Evolutionary conservation across 495 filamentous ascomycete species (phyloP).

Genomic region (Margaritispora aquatica): DNA sequence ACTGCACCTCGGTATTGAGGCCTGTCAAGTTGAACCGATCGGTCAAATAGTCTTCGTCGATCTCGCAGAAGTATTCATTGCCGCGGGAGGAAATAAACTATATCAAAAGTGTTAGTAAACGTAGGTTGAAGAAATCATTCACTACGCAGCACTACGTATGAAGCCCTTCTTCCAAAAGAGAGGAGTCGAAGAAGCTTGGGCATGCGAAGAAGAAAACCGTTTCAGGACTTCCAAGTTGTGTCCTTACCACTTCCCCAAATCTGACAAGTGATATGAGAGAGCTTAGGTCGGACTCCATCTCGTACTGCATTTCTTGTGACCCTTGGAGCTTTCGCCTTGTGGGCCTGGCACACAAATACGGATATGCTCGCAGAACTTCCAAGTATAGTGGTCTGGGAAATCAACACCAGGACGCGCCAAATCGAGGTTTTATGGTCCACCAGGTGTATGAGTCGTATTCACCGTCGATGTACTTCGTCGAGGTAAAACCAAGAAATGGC

Average conservation of each 20-base stretch:
- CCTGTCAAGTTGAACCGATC: slow-evolving; percentile 98
- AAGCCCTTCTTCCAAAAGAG: neutral
- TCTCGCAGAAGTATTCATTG: slow-evolving; percentile 99
- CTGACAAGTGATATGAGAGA: too few species aligned
- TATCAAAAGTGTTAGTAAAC: neutral
- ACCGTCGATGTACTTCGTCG: too few species aligned
- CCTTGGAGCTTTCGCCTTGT: neutral
- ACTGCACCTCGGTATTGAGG: slow-evolving; percentile 93
- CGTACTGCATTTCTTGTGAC: too few species aligned
- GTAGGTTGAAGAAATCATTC: neutral
- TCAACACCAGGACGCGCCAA: too few species aligned
- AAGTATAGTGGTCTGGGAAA: too few species aligned
- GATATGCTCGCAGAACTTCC: too few species aligned
- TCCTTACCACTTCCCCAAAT: neutral
- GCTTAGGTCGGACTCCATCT: too few species aligned
- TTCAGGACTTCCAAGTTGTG: neutral
- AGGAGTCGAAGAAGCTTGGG: neutral
- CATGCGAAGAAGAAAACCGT: neutral
- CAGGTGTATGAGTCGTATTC: too few species aligned
- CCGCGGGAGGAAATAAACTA: slow-evolving; percentile 96
- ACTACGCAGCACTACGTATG: neutral
- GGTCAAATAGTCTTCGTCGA: slow-evolving; percentile 97
- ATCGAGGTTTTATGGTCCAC: neutral
- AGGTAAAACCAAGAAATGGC: too few species aligned
- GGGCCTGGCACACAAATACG: neutral